Conservation (phyloP, 805 yeast genomes). For the Zygotorulaspora danielsina region DNA sequence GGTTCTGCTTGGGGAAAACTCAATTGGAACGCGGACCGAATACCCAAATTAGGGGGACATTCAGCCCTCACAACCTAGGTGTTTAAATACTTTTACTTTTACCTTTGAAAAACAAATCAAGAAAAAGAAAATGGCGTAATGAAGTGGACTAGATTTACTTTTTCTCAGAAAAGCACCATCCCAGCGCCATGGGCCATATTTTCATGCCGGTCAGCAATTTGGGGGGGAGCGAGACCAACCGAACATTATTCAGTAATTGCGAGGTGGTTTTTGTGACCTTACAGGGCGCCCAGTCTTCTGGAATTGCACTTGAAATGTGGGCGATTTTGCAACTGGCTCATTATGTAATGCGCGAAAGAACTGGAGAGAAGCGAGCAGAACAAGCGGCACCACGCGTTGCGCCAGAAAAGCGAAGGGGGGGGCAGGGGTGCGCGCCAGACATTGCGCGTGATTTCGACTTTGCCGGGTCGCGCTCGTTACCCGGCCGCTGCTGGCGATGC, state of each 20-base stretch:
- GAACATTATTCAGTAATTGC: neutral
- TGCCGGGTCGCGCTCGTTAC: too few species aligned
- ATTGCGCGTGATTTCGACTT: too few species aligned
- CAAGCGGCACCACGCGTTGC: neutral
- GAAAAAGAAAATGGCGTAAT: neutral
- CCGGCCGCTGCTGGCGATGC: neutral
- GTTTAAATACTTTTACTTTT: slow-evolving; percentile 1
- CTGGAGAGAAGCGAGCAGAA: neutral
- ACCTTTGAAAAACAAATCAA: neutral
- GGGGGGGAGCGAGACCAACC: too few species aligned
- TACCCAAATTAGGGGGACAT: neutral
- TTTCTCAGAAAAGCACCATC: neutral
- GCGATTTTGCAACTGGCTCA: neutral
- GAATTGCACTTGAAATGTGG: neutral
- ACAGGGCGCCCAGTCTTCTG: neutral
- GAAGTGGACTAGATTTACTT: too few species aligned
- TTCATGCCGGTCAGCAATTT: too few species aligned
- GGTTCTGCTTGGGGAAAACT: too few species aligned
- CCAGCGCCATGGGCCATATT: too few species aligned
- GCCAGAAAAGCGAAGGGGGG: neutral
- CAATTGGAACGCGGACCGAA: neutral
- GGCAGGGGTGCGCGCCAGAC: slow-evolving; percentile 1
- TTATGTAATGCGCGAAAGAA: neutral
- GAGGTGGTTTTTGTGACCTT: neutral
- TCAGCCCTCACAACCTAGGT: neutral